Base-by-base conservation (phyloP, 1,139 yeast genomes). In the Candida freyschussii region DNA sequence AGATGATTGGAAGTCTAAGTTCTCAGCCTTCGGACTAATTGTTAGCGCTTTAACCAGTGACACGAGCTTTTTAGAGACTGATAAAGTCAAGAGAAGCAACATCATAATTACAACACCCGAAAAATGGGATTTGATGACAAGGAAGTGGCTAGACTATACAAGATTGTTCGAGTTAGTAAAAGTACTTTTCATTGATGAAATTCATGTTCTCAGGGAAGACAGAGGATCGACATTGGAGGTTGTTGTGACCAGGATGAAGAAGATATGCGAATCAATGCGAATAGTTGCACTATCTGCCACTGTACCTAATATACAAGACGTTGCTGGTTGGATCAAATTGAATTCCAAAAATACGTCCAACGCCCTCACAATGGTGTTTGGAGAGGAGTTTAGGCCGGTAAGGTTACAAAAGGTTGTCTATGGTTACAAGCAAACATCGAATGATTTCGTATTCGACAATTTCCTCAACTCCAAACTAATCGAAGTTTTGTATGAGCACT, bases 101-200 rank as follows among this genome's bases (percentile, higher is more conserved):
- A 58, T 74, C 5, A 66, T 74, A 8, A 62, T 74, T 8, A 64
- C 76, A 2, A 74, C 78, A 0, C 78, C 79, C 2, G 79, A 74
- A 49, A 73, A 72, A 51, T 72, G 77, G 76, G 79, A 73, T 43
- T 52, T 65, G 29, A 51, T 72, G 33, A 69, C 78, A 0, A 57
- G 78, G 40, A 61, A 62, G 41, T 68, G 76, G 75, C 43, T 54
- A 5, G 74, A 69, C 39, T 61, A 63, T 34, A 43, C 54, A 4
- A 59, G 52, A 22, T 40, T 68, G n/a, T 59, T 70, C 29, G 59
- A 57, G 13, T 43, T 62, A 24, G 56, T 72, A 1, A 57, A 57
- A 29, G 46, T 73, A 13, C 50, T 73, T 15, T 41, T 74, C 12
- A 59, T 73, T 14, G 78, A 72, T 54, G 78, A 74, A 41, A 60